phyloP scores from a whole-genome alignment of 768 basidiomycete genomes.

The Russula emetica region DNA sequence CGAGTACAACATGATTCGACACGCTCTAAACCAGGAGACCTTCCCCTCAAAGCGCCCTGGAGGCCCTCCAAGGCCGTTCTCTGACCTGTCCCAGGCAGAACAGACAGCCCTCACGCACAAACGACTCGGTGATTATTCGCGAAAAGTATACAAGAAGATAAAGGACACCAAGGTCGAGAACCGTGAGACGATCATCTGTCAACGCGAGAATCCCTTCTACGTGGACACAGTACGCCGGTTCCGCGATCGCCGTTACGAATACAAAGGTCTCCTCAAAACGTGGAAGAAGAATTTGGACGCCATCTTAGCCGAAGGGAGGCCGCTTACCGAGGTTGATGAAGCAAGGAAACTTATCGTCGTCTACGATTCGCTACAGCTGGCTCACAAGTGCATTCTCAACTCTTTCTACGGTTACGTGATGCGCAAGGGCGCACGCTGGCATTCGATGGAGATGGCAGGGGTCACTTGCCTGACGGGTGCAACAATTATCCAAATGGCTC shows the following conservation, averaged over 20 bases:
- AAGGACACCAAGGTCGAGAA: slow-evolving; percentile 96
- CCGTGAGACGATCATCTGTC: slow-evolving; percentile 93
- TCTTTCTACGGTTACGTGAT: slow-evolving; percentile 99
- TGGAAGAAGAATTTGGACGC: slow-evolving; percentile 98
- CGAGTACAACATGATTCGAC: slow-evolving; percentile 98
- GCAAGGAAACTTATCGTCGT: slow-evolving; percentile 99
- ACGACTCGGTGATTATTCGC: slow-evolving; percentile 95
- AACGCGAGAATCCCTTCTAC: slow-evolving; percentile 97
- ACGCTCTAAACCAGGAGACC: slow-evolving; percentile 89
- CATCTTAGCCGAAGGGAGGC: slow-evolving; percentile 58
- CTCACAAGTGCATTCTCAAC: slow-evolving; percentile 99
- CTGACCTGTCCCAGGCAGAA: slow-evolving; percentile 77
- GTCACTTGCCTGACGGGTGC: slow-evolving; percentile 98
- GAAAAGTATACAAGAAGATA: slow-evolving; percentile 97
- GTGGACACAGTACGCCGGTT: slow-evolving; percentile 97
- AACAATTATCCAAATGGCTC: slow-evolving; percentile 97
- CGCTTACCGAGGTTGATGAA: slow-evolving; percentile 86
- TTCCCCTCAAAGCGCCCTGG: slow-evolving; percentile 81
- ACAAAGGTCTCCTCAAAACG: slow-evolving; percentile 96
- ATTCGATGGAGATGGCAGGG: slow-evolving; percentile 99
- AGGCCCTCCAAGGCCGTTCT: slow-evolving; percentile 71
- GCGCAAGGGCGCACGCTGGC: slow-evolving; percentile 99
- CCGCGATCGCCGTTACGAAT: slow-evolving; percentile 96
- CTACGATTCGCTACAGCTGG: slow-evolving; percentile 97
- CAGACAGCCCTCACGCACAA: slow-evolving; percentile 93